phyloP scores from a whole-genome alignment of 257 asterid genomes.

The Ehretia macrophylla region DNA sequence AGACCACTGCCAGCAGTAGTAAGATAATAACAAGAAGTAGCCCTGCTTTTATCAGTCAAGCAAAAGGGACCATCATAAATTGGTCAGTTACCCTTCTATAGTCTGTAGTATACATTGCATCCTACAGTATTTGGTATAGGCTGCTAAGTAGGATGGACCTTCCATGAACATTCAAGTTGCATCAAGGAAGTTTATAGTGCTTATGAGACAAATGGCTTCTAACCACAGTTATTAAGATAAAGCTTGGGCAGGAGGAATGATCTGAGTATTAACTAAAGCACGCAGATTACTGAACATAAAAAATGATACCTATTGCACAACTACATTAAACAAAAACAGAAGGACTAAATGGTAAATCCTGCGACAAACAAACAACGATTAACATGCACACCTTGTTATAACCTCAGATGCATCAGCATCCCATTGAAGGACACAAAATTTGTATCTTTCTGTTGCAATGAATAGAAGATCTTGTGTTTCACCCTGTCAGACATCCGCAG shows the following conservation, averaged over 20 bases:
- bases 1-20: too few relatives aligned
- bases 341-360: neutral
- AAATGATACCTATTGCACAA: neutral
- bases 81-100: neutral
- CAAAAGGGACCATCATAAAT: neutral
- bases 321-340: neutral
- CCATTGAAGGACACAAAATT: conserved; percentile 91
- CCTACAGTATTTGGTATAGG: neutral
- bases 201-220: too few relatives aligned
- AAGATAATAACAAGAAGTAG: too few relatives aligned
- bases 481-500: conserved; percentile 46
- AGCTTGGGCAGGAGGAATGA: too few relatives aligned
- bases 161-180: neutral
- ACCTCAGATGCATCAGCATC: conserved; percentile 73
- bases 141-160: neutral
- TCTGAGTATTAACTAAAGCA: too few relatives aligned
- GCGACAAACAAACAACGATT: neutral
- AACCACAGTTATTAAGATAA: too few relatives aligned
- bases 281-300: too few relatives aligned
- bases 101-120: too few relatives aligned
- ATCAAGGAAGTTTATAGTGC: neutral
- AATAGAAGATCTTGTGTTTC: conserved; percentile 90
- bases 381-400: conserved; percentile 59
- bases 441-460: conserved; percentile 86
- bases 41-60: neutral